phyloP scores from a whole-genome alignment of 345 rosid species.

The Isatis tinctoria region DNA sequence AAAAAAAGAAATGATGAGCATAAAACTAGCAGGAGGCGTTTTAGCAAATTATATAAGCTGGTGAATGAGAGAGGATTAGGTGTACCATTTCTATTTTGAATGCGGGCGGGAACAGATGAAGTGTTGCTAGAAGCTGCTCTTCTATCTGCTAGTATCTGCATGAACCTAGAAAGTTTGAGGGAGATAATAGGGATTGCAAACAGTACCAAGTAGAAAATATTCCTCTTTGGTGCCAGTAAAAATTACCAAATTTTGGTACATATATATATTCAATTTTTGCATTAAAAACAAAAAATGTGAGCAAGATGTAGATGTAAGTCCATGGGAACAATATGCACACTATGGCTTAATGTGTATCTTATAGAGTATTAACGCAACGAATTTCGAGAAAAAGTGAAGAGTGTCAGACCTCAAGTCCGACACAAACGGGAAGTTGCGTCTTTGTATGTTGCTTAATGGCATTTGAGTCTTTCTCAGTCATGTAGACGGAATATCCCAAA shows the following conservation, averaged over 20 bases:
- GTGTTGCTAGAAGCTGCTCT: slow-evolving; percentile 21
- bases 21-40: not conserved
- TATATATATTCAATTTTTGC: not conserved
- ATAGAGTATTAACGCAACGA: not conserved
- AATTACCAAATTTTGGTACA: not conserved
- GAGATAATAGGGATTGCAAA: not conserved
- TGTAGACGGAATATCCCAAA: slow-evolving; percentile 54
- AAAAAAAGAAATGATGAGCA: not conserved
- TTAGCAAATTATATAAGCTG: not conserved
- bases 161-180: not conserved
- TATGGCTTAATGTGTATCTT: not conserved
- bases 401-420: slow-evolving; percentile 55
- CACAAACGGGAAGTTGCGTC: slow-evolving; percentile 52
- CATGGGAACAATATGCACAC: not conserved
- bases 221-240: not conserved
- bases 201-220: not conserved
- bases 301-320: not conserved
- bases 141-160: slow-evolving; percentile 35
- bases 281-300: not conserved
- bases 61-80: not conserved
- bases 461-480: slow-evolving; percentile 36
- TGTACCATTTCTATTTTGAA: slow-evolving; percentile 45
- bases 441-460: slow-evolving; percentile 34
- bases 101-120: slow-evolving; percentile 38
- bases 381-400: not conserved